Evolutionary conservation across 495 filamentous ascomycete species (phyloP), one percentile per base, ranked within the genome.

Genomic region (Annulohypoxylon stygium): DNA sequence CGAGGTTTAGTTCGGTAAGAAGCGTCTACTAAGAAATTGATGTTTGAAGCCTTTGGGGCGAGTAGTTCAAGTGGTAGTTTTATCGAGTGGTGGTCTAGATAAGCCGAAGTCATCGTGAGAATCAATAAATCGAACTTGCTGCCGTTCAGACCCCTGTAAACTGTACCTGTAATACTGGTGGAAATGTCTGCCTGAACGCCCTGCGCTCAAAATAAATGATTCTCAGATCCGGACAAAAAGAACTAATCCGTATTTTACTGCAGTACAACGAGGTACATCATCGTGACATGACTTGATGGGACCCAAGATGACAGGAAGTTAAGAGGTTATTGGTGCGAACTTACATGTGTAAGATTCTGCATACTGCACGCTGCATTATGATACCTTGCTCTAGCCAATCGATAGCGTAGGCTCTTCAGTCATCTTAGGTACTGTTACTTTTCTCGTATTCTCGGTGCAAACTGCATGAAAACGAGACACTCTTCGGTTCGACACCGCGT

Each of bases 371-470:
- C 16, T 20, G 53, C 16, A 55, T 51, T 51, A 10, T 51, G 25
- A 26, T 26, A 54, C 50, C 41, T 39, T 48, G 51, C 37, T 30
- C 16, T 30, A 60, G 47, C 55, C 45, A 60, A 65, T 64, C 25
- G 36, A 18, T 4, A 18, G 16, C 20, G 3, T 18, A 37, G 50
- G 51, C 10, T 53, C 3, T 12, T 37, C 23, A 39, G 34, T 41
- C 30, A 4, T 41, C 20, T 64, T 36, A 25, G 43, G 20, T 36
- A 26, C 39, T 74, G 71, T 50, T 25, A 47, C 23, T 34, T 67
- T 74, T 67, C 71, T 74, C 71, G 71, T 74, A 74, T 70, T 74
- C 62, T 48, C 25, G 18, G 14, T 57, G 58, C 67, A 70, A 61
- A 45, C 66, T 67, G 71, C 71, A 70, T 70, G 36, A 51, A 61